Conservation (phyloP, 2,329 filamentous ascomycete species). For the Arthroderma sp. region DNA sequence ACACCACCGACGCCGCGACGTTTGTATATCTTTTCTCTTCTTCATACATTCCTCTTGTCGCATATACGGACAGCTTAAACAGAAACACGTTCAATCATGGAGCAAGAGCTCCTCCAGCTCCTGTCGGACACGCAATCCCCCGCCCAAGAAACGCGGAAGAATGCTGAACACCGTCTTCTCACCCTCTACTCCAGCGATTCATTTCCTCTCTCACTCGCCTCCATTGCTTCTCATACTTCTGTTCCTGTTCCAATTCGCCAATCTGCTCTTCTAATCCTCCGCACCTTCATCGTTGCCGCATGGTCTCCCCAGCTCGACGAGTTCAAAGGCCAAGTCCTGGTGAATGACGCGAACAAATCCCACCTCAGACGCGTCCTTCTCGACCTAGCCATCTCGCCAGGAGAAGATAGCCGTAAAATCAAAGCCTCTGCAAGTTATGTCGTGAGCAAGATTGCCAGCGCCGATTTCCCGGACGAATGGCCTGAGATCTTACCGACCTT, state of each 20-base stretch:
- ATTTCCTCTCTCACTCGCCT: slow-evolving; percentile 66
- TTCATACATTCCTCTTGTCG: neutral
- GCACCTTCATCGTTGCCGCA: slow-evolving; percentile 68
- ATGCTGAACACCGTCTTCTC: slow-evolving; percentile 72
- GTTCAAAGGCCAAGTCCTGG: slow-evolving; percentile 52
- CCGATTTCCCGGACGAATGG: slow-evolving; percentile 93
- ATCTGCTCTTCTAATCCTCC: slow-evolving; percentile 64
- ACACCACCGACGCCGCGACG: neutral
- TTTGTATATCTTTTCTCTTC: neutral
- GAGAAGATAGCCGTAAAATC: slow-evolving; percentile 66
- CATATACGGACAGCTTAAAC: neutral
- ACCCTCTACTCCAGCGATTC: slow-evolving; percentile 53
- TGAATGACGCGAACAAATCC: slow-evolving; percentile 60
- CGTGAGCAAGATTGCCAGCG: slow-evolving; percentile 85
- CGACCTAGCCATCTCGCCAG: slow-evolving; percentile 58
- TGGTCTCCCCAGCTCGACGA: slow-evolving; percentile 71
- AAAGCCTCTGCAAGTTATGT: slow-evolving; percentile 78
- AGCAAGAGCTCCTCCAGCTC: slow-evolving; percentile 80
- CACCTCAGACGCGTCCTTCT: slow-evolving; percentile 62
- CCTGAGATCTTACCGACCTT: slow-evolving; percentile 73
- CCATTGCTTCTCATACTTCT: slow-evolving; percentile 64
- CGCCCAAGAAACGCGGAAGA: slow-evolving; percentile 62
- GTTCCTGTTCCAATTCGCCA: slow-evolving; percentile 67
- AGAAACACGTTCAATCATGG: slow-evolving; percentile 45
- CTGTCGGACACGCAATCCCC: slow-evolving; percentile 74